Evolutionary conservation across 2,329 filamentous ascomycete genomes (phyloP), one percentile per base, ranked within the genome.

Genomic region (Trichoderma sp.): DNA sequence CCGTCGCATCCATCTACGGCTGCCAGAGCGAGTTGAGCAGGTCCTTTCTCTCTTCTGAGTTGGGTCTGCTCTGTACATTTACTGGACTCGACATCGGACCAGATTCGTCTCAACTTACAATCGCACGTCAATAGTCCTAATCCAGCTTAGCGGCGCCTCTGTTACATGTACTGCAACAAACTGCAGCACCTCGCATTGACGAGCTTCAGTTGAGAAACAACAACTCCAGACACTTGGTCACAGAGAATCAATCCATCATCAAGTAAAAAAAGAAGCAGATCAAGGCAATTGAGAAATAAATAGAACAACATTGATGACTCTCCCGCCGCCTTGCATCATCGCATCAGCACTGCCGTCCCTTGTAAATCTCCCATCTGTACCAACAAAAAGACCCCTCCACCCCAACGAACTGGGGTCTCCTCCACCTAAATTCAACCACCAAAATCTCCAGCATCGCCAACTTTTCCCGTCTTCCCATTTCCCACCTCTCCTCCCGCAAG

Each of bases 401-500:
- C 53, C 53, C 52, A 65, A 57, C 35, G 57, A 25, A 22, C 34
- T 22, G 29, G 37, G 48, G 15, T 50, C 60, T 50, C 50, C 50
- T 34, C 32, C 42, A 29, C 15, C 52, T 35, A 57, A 48, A 65
- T 65, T n/a, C 63, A 58, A 65, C 64, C 64, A 53, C 64, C 64
- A 67, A 50, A 65, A 65, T 2, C 29, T 17, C 32, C 53, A 56
- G 37, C 63, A 65, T 65, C 63, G 25, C 63, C 63, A 65, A 48
- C 29, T 10, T 58, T 27, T 58, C n/a, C 8, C 50, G n/a, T 57
- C 37, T 34, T 52, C 27, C 7, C 15, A n/a, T 34, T 50, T 25
- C 29, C 50, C 17, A 22, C 7, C 32, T 37, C 48, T 32, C n/a
- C 15, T 25, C n/a, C 39, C 25, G 7, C 37, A 37, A 64, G 2